phyloP scores from a whole-genome alignment of 177 flowering plant genomes.

The Vitis hybrid region DNA sequence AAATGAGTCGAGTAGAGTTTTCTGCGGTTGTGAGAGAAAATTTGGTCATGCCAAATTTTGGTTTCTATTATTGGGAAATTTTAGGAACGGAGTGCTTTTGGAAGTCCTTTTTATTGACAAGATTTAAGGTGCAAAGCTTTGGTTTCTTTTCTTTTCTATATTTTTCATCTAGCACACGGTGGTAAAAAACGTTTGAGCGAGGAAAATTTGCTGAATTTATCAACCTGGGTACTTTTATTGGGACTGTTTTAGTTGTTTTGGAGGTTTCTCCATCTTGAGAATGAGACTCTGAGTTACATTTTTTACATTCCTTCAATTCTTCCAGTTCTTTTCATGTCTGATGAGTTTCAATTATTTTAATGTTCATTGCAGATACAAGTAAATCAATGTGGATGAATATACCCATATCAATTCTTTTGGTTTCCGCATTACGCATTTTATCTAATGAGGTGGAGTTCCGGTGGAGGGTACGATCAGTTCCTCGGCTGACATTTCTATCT shows the following conservation, averaged over 20 bases:
- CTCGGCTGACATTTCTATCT: constrained; percentile 51
- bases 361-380: constrained; percentile 57
- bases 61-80: no score
- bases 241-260: background rate
- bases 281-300: background rate
- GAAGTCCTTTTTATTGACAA: no score
- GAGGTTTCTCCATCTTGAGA: background rate
- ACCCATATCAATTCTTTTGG: constrained; percentile 72
- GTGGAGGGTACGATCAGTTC: constrained; percentile 49
- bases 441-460: constrained; percentile 68
- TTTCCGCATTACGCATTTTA: constrained; percentile 55
- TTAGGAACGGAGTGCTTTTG: no score
- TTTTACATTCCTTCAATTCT: background rate
- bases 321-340: background rate
- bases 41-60: no score
- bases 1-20: no score
- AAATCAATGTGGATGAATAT: constrained; percentile 91
- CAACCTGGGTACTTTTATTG: no score
- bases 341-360: background rate
- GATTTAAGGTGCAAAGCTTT: no score
- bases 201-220: no score
- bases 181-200: no score
- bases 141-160: no score
- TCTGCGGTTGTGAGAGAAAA: no score
- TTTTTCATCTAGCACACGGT: no score